Base-by-base conservation (phyloP, 2,329 filamentous ascomycete genomes). In the Diaporthe caulivora region DNA sequence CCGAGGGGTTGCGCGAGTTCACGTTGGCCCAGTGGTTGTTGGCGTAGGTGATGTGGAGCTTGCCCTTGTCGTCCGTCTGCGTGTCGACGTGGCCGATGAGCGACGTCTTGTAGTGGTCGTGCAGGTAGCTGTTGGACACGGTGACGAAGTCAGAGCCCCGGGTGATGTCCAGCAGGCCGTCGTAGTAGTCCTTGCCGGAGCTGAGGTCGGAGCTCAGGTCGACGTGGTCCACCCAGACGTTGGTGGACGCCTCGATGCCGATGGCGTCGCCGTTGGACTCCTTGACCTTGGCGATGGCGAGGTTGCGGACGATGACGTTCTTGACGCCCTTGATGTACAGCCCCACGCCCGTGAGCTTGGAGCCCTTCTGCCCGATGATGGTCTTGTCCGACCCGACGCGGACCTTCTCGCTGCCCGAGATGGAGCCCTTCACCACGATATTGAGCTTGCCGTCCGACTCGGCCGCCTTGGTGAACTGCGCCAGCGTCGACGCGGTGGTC, bases 1-100 rank as follows among this genome's bases (percentile, higher is more conserved):
- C 85, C 4, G 86, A 85, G 2, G 86, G 86, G 0, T 85, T 86
- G 15, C 86, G 82, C 0, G 85, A 87, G 54, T 85, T 85, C 72
- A 80, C 78, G 76, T 86, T 84, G 26, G 78, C 76, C 85, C 84
- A 87, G 79, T 85, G 80, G 79, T 88, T 88, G 77, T 88, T 85
- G 77, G 87, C 85, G 75, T 87, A 87, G 1, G 84, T 87, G 72
- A 88, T 77, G 77, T 86, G 86, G 9, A 87, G 81, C 68, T 84
- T 80, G 21, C 84, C 84, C 8, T 74, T 80, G 77, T 86, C 85
- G n/a, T 51, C 40, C n/a, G 78, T 82, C 83, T 91, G 91, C 82
- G 73, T 85, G 84, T 92, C 88, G 18, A 86, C 88, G 86, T 92
- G 90, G 47, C 88, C 90, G 75, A 91, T 83, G 18, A 92, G 86